Evolutionary conservation across 768 basidiomycete genomes (phyloP), one percentile per base, ranked within the genome.

Genomic region (Rhodosporidiobolus odoratus): DNA sequence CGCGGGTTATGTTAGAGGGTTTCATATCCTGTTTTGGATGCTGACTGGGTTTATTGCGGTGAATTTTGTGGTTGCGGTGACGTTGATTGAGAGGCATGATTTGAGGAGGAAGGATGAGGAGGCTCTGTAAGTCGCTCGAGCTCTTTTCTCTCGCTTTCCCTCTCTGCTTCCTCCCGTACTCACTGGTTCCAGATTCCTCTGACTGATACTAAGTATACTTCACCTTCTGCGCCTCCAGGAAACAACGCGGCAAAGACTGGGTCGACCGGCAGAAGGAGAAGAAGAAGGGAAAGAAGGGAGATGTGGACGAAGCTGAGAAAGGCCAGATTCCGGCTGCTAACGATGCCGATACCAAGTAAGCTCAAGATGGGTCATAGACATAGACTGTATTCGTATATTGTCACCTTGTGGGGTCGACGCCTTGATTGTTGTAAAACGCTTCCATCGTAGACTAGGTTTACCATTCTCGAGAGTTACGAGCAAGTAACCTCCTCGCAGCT

Each of bases 11-110:
- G 85, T 83, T 30, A 77, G 77, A 25, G 88, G 88, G 3, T 87
- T 89, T 78, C 78, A 82, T 48, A 77, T 80, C 6, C 80, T 89
- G 4, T 90, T 89, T 79, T 81, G 86, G 47, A 80, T 89, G 67
- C 85, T 88, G 69, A 84, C 85, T 2, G 81, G 81, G 3, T 77
- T 88, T 40, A 83, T 85, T 9, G 84, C 82, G 1, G 65, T 85
- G 2, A 86, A 86, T 7, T 83, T 84, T n/a, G 75, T 87, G 37
- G 79, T 85, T 25, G 69, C 66, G 8, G 6, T 62, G 1, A 3
- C 68, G 13, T 52, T 66, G 50, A 53, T 75, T 34, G 37, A 63
- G 57, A 40, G 54, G 37, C 41, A 66, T 30, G 43, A 54, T 13
- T 58, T 71, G 32, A 45, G 45, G 57, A 58, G 65, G 19, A 48